Percentiles rank a stretch among this genome's conserved stretches.
These are phyloP conservation scores for Lachnellula suecica DNA, from an alignment of 2,329 filamentous ascomycete genomes.

Conservation along the genomic window DNA sequence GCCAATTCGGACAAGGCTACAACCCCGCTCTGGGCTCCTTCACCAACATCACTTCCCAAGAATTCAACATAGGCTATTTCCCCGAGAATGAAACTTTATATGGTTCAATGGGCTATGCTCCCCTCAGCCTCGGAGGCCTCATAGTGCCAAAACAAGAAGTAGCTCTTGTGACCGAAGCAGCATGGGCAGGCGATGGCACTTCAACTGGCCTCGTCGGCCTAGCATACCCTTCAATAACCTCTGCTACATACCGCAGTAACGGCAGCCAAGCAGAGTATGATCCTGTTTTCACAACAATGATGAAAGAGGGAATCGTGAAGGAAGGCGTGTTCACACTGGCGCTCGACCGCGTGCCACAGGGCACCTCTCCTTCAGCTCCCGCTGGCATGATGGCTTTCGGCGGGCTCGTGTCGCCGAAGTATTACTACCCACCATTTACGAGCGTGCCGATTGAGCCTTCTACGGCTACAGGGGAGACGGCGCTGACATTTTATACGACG, in stretches of 20 bases:
- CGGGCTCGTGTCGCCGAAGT: not conserved
- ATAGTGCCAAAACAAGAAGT: conserved; percentile 39
- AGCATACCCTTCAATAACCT: conserved; percentile 44
- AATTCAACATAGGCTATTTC: conserved; percentile 43
- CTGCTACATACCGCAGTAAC: not conserved
- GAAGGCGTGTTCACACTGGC: conserved; percentile 49
- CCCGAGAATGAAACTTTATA: conserved; percentile 35
- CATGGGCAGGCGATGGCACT: conserved; percentile 43
- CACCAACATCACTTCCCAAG: conserved; percentile 36
- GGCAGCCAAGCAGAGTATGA: conserved; percentile 36
- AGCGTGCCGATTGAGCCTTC: not conserved
- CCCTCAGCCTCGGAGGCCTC: conserved; percentile 19
- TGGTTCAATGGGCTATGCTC: conserved; percentile 38
- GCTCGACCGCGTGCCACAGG: conserved; percentile 33
- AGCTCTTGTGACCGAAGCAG: conserved; percentile 43
- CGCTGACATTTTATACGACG: not conserved
- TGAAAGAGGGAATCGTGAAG: conserved; percentile 38
- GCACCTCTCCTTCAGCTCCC: not conserved
- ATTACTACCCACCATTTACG: not conserved
- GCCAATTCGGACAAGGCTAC: conserved; percentile 17
- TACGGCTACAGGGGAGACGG: not conserved
- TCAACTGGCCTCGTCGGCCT: conserved; percentile 51
- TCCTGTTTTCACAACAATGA: conserved; percentile 51
- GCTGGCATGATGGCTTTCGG: not conserved
- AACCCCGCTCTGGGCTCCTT: conserved; percentile 32